Evolutionary conservation across 2,329 filamentous ascomycete genomes (phyloP).

Genomic region (Thermothelomyces thermophilus): DNA sequence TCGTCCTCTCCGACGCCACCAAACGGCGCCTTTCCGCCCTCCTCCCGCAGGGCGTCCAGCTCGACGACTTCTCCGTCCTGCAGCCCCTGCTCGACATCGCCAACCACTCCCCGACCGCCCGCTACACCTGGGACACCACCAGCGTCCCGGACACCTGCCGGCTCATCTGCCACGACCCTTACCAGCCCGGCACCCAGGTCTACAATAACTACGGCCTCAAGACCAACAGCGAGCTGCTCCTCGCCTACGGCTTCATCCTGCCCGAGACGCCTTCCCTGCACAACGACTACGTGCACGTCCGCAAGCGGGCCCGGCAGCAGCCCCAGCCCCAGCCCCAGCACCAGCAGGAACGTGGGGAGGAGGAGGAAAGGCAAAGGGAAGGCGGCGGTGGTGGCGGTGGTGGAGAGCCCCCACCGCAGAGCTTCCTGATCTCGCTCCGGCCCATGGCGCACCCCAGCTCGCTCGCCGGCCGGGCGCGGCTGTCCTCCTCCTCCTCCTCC

Average conservation of each 20-base stretch:
- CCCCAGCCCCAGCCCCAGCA: too few species aligned
- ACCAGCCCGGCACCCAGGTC: slow-evolving; percentile 48
- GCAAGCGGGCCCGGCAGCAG: slow-evolving; percentile 34
- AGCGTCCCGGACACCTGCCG: slow-evolving; percentile 34
- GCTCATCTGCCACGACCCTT: slow-evolving; percentile 37
- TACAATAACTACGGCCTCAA: slow-evolving; percentile 70
- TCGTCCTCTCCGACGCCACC: slow-evolving; percentile 40
- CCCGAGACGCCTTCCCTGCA: slow-evolving; percentile 43
- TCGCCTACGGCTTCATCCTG: slow-evolving; percentile 58
- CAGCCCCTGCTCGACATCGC: slow-evolving; percentile 65
- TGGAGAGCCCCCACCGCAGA: slow-evolving; percentile 30
- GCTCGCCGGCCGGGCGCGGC: slow-evolving; percentile 38
- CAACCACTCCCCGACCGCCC: slow-evolving; percentile 59
- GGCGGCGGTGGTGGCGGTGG: too few species aligned
- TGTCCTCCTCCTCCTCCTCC: too few species aligned
- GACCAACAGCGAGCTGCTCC: slow-evolving; percentile 63
- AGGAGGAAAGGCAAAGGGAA: too few species aligned
- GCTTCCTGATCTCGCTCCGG: slow-evolving; percentile 48
- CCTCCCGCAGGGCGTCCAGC: slow-evolving; percentile 32
- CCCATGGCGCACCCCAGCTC: slow-evolving; percentile 44
- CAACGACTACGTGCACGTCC: slow-evolving; percentile 55
- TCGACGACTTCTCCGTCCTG: slow-evolving; percentile 60
- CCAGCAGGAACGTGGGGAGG: slow-evolving; percentile 3
- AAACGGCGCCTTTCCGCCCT: slow-evolving; percentile 29
- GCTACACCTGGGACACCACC: slow-evolving; percentile 52